These are phyloP conservation scores for Nitzschia palea DNA, from an alignment of 108 stramenopile species.

Conservation along the genomic window DNA sequence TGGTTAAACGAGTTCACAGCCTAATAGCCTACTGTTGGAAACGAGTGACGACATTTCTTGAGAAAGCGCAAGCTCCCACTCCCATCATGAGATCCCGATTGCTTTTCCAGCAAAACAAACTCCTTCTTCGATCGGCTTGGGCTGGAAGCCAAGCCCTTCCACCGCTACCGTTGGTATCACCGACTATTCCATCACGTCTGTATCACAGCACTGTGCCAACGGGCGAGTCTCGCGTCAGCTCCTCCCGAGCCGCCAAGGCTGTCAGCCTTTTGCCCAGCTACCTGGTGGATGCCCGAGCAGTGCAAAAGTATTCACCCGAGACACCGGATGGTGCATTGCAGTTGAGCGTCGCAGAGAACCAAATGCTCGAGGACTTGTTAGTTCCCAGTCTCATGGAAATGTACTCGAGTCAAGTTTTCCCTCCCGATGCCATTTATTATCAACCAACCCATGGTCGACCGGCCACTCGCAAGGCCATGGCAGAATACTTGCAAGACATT, in stretches of 20 bases:
- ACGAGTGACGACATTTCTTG: background rate
- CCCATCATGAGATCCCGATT: slow-evolving; percentile 2
- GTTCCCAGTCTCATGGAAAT: slow-evolving; percentile 47
- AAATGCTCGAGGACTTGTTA: slow-evolving; percentile 72
- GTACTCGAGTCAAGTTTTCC: slow-evolving; percentile 37
- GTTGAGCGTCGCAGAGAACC: slow-evolving; percentile 80
- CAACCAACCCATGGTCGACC: slow-evolving; percentile 79
- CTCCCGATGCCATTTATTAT: slow-evolving; percentile 79
- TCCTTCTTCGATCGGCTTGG: background rate
- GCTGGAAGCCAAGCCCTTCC: background rate
- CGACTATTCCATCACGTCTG: background rate
- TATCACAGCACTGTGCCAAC: background rate
- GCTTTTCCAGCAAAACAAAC: background rate
- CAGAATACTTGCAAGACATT: slow-evolving; percentile 54
- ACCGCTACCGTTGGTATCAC: background rate
- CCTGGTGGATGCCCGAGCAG: slow-evolving; percentile 69
- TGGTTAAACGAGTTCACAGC: background rate
- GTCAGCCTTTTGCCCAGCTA: slow-evolving; percentile 64
- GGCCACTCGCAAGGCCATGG: slow-evolving; percentile 53
- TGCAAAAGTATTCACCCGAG: slow-evolving; percentile 46
- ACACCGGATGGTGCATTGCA: slow-evolving; percentile 74
- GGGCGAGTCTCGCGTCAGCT: slow-evolving; percentile 5
- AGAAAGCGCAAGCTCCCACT: background rate
- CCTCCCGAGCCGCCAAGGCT: slow-evolving; percentile 47
- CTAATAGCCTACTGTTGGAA: background rate